These are phyloP conservation scores for Cotoneaster glaucophyllus DNA, from an alignment of 306 rosid genomes.

Conservation along the genomic window DNA sequence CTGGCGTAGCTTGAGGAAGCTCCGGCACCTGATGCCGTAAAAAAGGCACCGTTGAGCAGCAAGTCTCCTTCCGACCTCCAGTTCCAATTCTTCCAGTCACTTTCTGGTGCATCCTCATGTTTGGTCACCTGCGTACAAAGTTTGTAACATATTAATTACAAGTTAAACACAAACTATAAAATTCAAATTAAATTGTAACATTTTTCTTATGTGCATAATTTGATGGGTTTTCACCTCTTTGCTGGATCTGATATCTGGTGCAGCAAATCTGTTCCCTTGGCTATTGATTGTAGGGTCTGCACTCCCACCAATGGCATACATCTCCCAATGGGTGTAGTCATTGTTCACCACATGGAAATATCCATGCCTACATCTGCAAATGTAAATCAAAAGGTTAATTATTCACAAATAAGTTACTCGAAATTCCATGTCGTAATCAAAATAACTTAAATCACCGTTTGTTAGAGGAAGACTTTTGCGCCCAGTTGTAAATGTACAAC, in stretches of 20 bases:
- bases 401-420: background rate
- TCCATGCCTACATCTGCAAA: conserved; percentile 85
- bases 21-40: conserved; percentile 73
- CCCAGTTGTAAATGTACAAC: no score
- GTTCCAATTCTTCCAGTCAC: conserved; percentile 80
- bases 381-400: background rate
- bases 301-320: conserved; percentile 99
- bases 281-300: conserved; percentile 91
- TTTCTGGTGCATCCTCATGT: conserved; percentile 88
- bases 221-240: conserved; percentile 53
- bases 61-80: conserved; percentile 93
- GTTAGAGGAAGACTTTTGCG: no score
- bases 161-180: background rate
- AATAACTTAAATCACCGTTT: no score
- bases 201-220: background rate
- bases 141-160: background rate
- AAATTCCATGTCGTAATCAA: no score
- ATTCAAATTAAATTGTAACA: background rate
- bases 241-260: conserved; percentile 73
- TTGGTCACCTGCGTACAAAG: conserved; percentile 64
- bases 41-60: conserved; percentile 76
- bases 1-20: conserved; percentile 87
- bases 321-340: conserved; percentile 99
- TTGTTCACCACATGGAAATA: conserved; percentile 98
- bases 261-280: conserved; percentile 87